Evolutionary conservation across 2,329 filamentous ascomycete genomes (phyloP).

Genomic region (Phaeosphaeriaceae sp.): DNA sequence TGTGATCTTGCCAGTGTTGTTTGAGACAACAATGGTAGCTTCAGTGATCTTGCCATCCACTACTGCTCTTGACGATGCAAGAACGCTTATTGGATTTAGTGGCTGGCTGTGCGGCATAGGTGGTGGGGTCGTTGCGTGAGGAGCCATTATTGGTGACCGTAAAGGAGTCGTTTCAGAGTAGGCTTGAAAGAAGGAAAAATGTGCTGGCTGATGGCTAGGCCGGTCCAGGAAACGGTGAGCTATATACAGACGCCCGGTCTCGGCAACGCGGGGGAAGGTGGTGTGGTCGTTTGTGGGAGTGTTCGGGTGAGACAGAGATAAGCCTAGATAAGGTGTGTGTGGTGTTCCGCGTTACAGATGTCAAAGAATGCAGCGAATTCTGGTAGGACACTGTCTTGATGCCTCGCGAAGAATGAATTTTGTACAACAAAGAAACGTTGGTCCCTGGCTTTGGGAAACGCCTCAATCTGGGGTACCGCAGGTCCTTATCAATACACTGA

Average conservation of each 20-base stretch:
- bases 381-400: not conserved
- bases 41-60: constrained; percentile 78
- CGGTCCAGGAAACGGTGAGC: constrained; percentile 19
- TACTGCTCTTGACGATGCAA: constrained; percentile 84
- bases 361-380: constrained; percentile 11
- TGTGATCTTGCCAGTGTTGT: constrained; percentile 81
- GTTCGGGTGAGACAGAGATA: constrained; percentile 35
- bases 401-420: constrained; percentile 4
- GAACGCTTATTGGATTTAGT: constrained; percentile 67
- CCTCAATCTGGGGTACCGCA: constrained; percentile 45
- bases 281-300: constrained; percentile 18
- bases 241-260: constrained; percentile 30
- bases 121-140: constrained; percentile 45
- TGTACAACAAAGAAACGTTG: constrained; percentile 8
- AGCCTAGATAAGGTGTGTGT: constrained; percentile 41
- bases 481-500: constrained; percentile 41
- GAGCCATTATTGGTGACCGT: constrained; percentile 39
- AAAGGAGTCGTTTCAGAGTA: constrained; percentile 5
- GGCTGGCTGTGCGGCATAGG: constrained; percentile 35
- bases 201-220: constrained; percentile 8
- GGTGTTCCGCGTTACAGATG: constrained; percentile 15
- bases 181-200: constrained; percentile 12
- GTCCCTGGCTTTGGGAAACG: constrained; percentile 18
- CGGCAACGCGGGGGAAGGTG: constrained; percentile 29
- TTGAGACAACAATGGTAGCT: constrained; percentile 83